These are phyloP conservation scores for Ceriops decandra DNA, from an alignment of 345 rosid species.

Conservation along the genomic window DNA sequence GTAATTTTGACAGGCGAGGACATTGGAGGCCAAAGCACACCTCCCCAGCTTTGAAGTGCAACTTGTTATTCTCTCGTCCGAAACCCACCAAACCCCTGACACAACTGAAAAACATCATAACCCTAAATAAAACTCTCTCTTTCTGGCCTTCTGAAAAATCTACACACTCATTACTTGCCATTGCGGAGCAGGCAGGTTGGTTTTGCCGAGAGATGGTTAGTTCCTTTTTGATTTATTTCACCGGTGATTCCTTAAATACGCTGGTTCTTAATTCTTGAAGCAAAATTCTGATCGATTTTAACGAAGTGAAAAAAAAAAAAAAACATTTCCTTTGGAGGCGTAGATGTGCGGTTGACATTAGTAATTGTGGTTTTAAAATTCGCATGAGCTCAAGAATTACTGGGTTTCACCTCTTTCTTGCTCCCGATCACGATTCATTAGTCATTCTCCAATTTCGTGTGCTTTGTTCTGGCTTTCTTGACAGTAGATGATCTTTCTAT, in stretches of 20 bases:
- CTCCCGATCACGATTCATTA: no score
- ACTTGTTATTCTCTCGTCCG: slow-evolving; percentile 13
- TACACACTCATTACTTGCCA: background rate
- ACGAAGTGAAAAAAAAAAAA: background rate
- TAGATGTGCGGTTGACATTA: background rate
- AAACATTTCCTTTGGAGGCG: background rate
- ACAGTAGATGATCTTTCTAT: background rate
- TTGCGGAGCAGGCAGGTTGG: slow-evolving; percentile 9
- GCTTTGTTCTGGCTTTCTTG: background rate
- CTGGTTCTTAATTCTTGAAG: background rate
- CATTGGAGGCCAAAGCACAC: background rate
- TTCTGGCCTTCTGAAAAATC: background rate
- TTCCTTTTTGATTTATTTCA: slow-evolving; percentile 1
- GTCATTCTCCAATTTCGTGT: no score
- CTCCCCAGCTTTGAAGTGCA: background rate
- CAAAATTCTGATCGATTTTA: background rate
- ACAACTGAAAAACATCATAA: background rate
- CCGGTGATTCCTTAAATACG: background rate
- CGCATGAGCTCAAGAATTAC: background rate
- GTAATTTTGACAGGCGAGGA: background rate
- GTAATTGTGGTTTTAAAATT: background rate
- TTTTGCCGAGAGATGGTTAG: background rate
- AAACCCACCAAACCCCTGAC: background rate
- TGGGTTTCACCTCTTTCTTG: slow-evolving; percentile 10
- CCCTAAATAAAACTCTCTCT: slow-evolving; percentile 5